These are phyloP conservation scores for Penicillium macrosclerotiorum DNA, from an alignment of 495 filamentous ascomycete genomes.

Conservation along the genomic window DNA sequence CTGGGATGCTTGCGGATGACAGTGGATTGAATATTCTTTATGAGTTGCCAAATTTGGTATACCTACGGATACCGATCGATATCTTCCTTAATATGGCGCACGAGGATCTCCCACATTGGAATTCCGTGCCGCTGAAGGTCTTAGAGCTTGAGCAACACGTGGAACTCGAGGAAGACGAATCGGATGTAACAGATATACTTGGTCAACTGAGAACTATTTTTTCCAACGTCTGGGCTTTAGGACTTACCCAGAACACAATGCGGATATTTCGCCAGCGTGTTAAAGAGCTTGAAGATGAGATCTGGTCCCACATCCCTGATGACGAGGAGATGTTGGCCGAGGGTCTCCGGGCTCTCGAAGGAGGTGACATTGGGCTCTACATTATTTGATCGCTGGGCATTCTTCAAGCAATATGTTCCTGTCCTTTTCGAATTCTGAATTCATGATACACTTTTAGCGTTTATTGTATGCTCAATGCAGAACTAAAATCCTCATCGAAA, in stretches of 20 bases:
- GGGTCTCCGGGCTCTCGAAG: too few species aligned
- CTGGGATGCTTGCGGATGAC: not conserved
- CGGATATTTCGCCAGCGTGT: not conserved
- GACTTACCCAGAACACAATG: conserved; percentile 18
- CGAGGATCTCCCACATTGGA: too few species aligned
- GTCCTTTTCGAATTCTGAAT: too few species aligned
- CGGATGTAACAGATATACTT: not conserved
- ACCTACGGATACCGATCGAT: not conserved
- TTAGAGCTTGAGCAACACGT: not conserved
- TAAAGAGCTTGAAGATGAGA: conserved; percentile 1
- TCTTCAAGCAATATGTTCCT: too few species aligned
- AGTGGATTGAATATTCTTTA: not conserved
- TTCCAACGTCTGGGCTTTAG: conserved; percentile 4
- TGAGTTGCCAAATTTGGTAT: not conserved
- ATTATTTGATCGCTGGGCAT: too few species aligned
- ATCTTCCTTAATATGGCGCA: not conserved
- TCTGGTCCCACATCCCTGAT: conserved; percentile 9
- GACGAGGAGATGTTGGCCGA: too few species aligned
- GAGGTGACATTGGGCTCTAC: too few species aligned
- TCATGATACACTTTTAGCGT: too few species aligned
- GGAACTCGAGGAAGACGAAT: not conserved
- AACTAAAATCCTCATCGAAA: too few species aligned
- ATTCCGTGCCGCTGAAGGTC: not conserved
- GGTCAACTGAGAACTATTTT: not conserved
- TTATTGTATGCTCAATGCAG: too few species aligned